A percentile compares a stretch with the other conserved stretches of the same genome.
Evolutionary conservation across 1,284 basidiomycete genomes (phyloP).

Genomic region (Moniliophthora roreri): DNA sequence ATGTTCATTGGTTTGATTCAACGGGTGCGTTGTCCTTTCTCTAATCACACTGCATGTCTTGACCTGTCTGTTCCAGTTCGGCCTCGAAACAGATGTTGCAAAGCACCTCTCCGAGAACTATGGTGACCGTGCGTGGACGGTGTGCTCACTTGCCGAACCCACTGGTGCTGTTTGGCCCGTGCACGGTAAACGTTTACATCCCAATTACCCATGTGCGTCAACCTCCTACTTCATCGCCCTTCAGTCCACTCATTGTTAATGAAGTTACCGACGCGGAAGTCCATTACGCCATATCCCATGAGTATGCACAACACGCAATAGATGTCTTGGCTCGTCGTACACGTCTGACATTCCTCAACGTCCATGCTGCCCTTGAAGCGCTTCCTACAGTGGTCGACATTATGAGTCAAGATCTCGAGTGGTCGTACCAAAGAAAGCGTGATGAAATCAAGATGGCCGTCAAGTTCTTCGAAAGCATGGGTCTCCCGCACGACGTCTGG

Average conservation of each 20-base stretch:
- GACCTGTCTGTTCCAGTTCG: slow-evolving; percentile 51
- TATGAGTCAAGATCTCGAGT: slow-evolving; percentile 86
- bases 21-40: slow-evolving; percentile 47
- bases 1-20: slow-evolving; percentile 98
- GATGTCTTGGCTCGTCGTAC: slow-evolving; percentile 94
- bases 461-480: slow-evolving; percentile 78
- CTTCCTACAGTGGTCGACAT: slow-evolving; percentile 89
- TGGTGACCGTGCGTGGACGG: slow-evolving; percentile 96
- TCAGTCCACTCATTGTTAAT: neutral
- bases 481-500: slow-evolving; percentile 45
- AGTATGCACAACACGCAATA: slow-evolving; percentile 88
- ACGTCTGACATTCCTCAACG: slow-evolving; percentile 92
- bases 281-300: slow-evolving; percentile 85
- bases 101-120: slow-evolving; percentile 93
- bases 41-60: slow-evolving; percentile 7
- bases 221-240: neutral
- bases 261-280: slow-evolving; percentile 91
- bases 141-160: slow-evolving; percentile 79
- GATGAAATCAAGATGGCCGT: slow-evolving; percentile 63
- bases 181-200: slow-evolving; percentile 77
- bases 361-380: slow-evolving; percentile 81
- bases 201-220: slow-evolving; percentile 77
- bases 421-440: slow-evolving; percentile 61
- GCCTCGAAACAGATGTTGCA: slow-evolving; percentile 90
- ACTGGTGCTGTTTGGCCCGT: slow-evolving; percentile 85